Conservation (phyloP, 768 basidiomycete species). For the Harrya chromipes region DNA sequence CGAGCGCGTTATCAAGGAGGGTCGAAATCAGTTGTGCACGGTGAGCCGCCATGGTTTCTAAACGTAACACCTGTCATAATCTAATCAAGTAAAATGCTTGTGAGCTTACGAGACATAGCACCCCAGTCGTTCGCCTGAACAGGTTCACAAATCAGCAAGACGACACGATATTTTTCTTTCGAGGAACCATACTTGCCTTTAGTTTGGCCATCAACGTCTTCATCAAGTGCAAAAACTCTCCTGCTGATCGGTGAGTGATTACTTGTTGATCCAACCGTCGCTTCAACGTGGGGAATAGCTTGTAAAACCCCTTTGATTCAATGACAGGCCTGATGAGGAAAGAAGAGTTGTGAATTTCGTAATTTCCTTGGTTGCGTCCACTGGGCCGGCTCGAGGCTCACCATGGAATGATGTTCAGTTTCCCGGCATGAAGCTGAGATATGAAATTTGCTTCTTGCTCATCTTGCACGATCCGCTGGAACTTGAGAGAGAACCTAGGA, state of each 20-base stretch:
- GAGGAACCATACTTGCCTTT: slow-evolving; percentile 38
- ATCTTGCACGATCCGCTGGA: slow-evolving; percentile 58
- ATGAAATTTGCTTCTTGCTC: slow-evolving; percentile 65
- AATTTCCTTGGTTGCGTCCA: not conserved
- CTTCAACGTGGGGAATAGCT: slow-evolving; percentile 47
- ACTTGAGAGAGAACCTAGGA: slow-evolving; percentile 52
- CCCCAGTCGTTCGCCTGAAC: slow-evolving; percentile 59
- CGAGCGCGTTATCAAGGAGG: slow-evolving; percentile 46
- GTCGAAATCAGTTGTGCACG: slow-evolving; percentile 42
- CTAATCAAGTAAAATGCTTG: not conserved
- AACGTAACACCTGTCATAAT: not conserved
- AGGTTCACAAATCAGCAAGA: not conserved
- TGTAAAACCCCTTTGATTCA: slow-evolving; percentile 58
- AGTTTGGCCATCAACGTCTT: slow-evolving; percentile 70
- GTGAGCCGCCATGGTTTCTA: slow-evolving; percentile 49
- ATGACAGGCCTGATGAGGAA: slow-evolving; percentile 45
- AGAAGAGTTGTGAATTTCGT: not conserved
- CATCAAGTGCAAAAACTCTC: slow-evolving; percentile 53
- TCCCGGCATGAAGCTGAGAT: slow-evolving; percentile 53
- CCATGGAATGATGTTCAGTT: slow-evolving; percentile 60
- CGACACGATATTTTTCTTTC: too few relatives aligned
- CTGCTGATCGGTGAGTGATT: slow-evolving; percentile 48
- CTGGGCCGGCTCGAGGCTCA: not conserved
- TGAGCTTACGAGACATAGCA: slow-evolving; percentile 52
- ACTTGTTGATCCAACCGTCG: slow-evolving; percentile 45